Base-by-base conservation (phyloP, 768 basidiomycete genomes). In the Lentinus tigrinus region DNA sequence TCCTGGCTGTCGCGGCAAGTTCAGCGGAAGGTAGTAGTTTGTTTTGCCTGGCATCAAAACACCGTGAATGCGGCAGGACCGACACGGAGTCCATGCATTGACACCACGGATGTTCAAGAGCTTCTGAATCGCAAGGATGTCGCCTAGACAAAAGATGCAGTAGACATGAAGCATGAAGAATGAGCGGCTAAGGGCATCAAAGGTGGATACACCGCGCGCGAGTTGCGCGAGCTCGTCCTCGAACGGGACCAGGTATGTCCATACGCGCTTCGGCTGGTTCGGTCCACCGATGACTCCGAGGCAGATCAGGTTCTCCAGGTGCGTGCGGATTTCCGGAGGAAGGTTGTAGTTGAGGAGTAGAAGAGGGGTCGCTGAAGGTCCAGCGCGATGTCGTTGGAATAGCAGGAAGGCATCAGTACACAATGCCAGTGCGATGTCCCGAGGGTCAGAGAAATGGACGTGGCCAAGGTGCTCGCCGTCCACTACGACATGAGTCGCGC, bases 321-420 rank as follows among this genome's bases (percentile, higher is more conserved):
- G 67, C 37, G 54, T 64, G 13, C 63, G 62, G 16, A 66, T 48
- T 26, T 63, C 69, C 0, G 79, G 79, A 2, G 72, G 73, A 1
- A 81, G 64, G 52, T 81, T 81, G 63, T 73, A 75, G 54, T 76
- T 76, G 52, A 75, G 67, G 0, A 76, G 17, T 14, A 81, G 57
- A 5, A 82, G 56, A 1, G 77, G 79, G 65, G 75, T 80, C 9
- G 65, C 69, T 0, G 75, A 31, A 10, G 28, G 28, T 4, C 28
- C 74, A 19, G 23, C 31, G 6, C 7, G 6, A 0, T 68, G 63
- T 1, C 64, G 57, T 43, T 74, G 73, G 61, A 74, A 78, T 2
- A 74, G 70, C 0, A 65, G 60, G 64, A 78, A 78, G 2, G 80
- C 74, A 65, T 83, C 79, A 0, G 71, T 70, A 7, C 71, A 74